Evolutionary conservation across 2,329 filamentous ascomycete species (phyloP).

Genomic region (Eurotiales sp.): DNA sequence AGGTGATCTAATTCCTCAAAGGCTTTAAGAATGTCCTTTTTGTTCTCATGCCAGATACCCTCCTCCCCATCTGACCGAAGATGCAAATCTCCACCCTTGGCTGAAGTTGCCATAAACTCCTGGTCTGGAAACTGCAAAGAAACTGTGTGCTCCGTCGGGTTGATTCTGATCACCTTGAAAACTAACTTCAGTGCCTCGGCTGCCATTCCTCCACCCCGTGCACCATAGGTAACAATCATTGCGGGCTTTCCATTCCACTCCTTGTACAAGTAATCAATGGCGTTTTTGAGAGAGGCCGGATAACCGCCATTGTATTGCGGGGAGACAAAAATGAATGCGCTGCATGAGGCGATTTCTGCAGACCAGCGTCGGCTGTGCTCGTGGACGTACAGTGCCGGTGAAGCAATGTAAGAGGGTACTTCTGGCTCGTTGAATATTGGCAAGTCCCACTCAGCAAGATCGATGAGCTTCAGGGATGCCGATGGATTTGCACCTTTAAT

Average conservation of each 20-base stretch:
- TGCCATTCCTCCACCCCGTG: constrained; percentile 27
- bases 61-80: too few relatives aligned
- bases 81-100: too few relatives aligned
- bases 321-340: constrained; percentile 31
- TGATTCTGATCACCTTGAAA: too few relatives aligned
- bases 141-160: too few relatives aligned
- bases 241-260: constrained; percentile 53
- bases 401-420: neutral
- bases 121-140: too few relatives aligned
- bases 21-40: too few relatives aligned
- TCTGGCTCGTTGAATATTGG: neutral
- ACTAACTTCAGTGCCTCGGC: constrained; percentile 22
- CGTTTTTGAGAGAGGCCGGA: constrained; percentile 52
- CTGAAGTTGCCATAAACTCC: too few relatives aligned
- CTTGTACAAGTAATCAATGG: constrained; percentile 55
- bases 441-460: neutral
- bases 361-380: neutral
- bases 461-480: neutral
- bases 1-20: too few relatives aligned
- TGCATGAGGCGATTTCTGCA: neutral
- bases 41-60: too few relatives aligned
- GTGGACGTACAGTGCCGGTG: neutral
- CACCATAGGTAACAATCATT: constrained; percentile 50
- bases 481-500: neutral
- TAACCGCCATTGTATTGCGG: constrained; percentile 50